These are phyloP conservation scores for Debaryomyces nepalensis DNA, from an alignment of 1,139 yeast genomes.

Conservation along the genomic window DNA sequence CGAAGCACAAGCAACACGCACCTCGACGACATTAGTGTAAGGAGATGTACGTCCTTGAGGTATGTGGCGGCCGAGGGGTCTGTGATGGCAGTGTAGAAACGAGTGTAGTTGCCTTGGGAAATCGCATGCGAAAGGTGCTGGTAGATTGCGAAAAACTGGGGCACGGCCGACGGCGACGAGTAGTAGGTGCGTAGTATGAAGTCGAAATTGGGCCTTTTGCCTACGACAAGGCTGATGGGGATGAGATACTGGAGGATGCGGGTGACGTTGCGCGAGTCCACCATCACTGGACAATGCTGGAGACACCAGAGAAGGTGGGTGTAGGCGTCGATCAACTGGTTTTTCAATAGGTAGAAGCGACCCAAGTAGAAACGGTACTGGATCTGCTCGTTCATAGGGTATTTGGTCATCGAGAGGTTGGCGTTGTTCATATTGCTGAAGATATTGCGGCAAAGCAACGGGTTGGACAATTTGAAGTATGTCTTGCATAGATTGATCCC, in stretches of 20 bases:
- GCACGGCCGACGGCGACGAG: conserved; percentile 17
- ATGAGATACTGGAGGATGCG: conserved; percentile 55
- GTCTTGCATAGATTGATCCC: conserved; percentile 64
- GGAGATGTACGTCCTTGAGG: conserved; percentile 40
- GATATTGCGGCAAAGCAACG: conserved; percentile 73
- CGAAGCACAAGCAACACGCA: conserved; percentile 49
- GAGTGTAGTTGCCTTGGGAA: conserved; percentile 44
- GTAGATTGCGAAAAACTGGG: conserved; percentile 42
- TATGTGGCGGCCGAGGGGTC: conserved; percentile 31
- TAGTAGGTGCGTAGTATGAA: conserved; percentile 27
- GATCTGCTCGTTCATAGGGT: conserved; percentile 57
- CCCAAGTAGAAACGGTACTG: conserved; percentile 74
- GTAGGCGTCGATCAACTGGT: conserved; percentile 59
- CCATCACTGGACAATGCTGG: conserved; percentile 40
- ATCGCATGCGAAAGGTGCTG: conserved; percentile 38
- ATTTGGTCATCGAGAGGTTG: conserved; percentile 47
- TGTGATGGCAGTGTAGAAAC: conserved; percentile 35
- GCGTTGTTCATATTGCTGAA: conserved; percentile 75
- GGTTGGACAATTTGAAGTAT: conserved; percentile 66
- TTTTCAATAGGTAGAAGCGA: conserved; percentile 63
- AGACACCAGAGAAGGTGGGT: conserved; percentile 69
- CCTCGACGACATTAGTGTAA: conserved; percentile 34
- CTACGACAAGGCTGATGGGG: conserved; percentile 60
- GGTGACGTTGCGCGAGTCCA: conserved; percentile 35
- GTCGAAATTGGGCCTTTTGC: conserved; percentile 48